These are phyloP conservation scores for Phanerochaete sordida DNA, from an alignment of 768 basidiomycete species.

Conservation along the genomic window DNA sequence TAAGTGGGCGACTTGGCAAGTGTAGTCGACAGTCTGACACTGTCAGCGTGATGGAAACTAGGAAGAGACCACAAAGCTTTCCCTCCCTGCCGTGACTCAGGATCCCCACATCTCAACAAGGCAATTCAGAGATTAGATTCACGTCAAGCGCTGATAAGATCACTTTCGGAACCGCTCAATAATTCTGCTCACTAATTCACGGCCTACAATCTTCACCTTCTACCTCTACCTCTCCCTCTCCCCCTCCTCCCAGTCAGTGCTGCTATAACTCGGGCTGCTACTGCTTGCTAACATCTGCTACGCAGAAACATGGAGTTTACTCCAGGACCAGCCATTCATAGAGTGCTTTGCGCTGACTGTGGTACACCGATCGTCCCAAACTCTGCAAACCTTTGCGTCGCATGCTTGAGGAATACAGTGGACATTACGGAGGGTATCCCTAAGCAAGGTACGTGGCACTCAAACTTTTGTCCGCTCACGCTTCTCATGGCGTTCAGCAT, in stretches of 20 bases:
- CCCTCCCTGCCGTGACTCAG: neutral
- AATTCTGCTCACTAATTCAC: neutral
- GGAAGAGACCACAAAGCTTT: neutral
- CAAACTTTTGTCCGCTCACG: neutral
- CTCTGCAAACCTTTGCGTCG: conserved; percentile 88
- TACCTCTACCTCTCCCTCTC: neutral
- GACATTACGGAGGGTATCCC: conserved; percentile 99
- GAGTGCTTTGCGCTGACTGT: conserved; percentile 88
- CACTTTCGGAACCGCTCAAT: neutral
- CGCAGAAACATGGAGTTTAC: conserved; percentile 68
- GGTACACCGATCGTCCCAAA: conserved; percentile 91
- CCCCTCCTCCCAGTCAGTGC: neutral
- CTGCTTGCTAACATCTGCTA: neutral
- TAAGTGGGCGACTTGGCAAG: neutral
- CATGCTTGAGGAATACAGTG: conserved; percentile 85
- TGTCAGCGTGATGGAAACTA: neutral
- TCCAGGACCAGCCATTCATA: conserved; percentile 69
- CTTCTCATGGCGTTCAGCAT: conserved; percentile 43
- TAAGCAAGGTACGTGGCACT: conserved; percentile 67
- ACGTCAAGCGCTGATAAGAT: neutral
- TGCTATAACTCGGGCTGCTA: neutral
- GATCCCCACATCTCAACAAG: neutral
- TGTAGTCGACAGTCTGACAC: neutral
- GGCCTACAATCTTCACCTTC: neutral
- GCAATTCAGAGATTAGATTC: neutral